Base-by-base conservation (phyloP, 495 filamentous ascomycete genomes). In the Staphylotrichum longicolle region DNA sequence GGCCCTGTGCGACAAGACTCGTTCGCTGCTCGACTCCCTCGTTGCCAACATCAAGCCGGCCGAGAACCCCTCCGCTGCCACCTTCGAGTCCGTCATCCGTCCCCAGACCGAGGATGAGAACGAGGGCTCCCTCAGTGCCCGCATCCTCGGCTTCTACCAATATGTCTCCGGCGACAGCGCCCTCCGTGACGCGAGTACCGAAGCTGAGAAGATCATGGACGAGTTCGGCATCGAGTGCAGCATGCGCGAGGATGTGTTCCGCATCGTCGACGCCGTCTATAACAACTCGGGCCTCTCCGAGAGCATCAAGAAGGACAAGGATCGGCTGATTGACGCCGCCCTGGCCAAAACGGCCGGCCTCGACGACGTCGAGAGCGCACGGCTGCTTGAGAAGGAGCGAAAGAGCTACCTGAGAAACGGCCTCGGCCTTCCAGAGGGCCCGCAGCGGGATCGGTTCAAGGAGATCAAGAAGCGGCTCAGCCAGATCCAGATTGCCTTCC, bases 121-220 rank as follows among this genome's bases (percentile, higher is more conserved):
- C 65, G 65, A 71, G 8, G 79, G 80, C 64, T 77, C 77, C 0
- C 77, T 91, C 12, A 80, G 83, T 63, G 72, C 78, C 35, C 81
- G 85, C 50, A 85, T 91, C 56, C 74, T 90, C 37, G 77, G 77
- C 63, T 94, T 94, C 70, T 94, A 93, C 74, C 89, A 93, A 72
- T 86, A 90, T 52, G 88, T 93, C 10, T 90, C 86, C 33, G 82
- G 80, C 11, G 78, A 91, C 66, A 79, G 82, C 67, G 83, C 79
- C 40, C 82, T 95, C 32, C 85, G 91, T 7, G 82, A 85, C 74
- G 83, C 84, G 27, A 82, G 80, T 35, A 82, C 77, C 64, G 78
- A 85, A 65, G 82, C 83, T 11, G 82, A 85, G 68, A 83, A 84
- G 71, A 69, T 85, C 42, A 80, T 86, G 69, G 78, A 85, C 58